A percentile compares a stretch with the other conserved stretches of the same genome.
Conservation (phyloP, 1,284 basidiomycete species). For the Sporisorium graminicola region DNA sequence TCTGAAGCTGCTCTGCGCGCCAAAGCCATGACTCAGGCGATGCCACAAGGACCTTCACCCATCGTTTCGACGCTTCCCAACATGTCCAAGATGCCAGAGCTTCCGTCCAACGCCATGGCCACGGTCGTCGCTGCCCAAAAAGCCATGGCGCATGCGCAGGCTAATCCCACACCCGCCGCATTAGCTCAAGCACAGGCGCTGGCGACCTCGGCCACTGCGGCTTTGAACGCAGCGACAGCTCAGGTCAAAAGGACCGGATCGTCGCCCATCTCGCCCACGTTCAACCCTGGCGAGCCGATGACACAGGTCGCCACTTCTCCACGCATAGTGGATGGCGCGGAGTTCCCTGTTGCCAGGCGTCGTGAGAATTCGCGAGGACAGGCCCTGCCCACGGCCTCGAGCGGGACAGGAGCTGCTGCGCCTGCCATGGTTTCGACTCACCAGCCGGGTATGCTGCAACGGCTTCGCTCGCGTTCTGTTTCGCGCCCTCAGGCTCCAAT, state of each 20-base stretch:
- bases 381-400: slow-evolving; percentile 13
- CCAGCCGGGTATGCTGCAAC: slow-evolving; percentile 31
- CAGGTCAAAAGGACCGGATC: slow-evolving; percentile 25
- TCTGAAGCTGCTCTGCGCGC: slow-evolving; percentile 47
- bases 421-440: slow-evolving; percentile 17
- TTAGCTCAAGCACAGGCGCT: slow-evolving; percentile 48
- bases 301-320: slow-evolving; percentile 22
- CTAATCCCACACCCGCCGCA: slow-evolving; percentile 33
- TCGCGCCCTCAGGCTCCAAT: slow-evolving; percentile 32
- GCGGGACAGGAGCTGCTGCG: neutral
- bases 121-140: slow-evolving; percentile 45
- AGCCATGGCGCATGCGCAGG: slow-evolving; percentile 44
- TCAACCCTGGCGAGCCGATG: slow-evolving; percentile 23
- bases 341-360: slow-evolving; percentile 18
- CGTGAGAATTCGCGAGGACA: slow-evolving; percentile 20
- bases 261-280: slow-evolving; percentile 30
- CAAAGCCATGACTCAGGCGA: slow-evolving; percentile 39
- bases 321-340: slow-evolving; percentile 11
- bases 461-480: slow-evolving; percentile 29
- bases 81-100: slow-evolving; percentile 29
- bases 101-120: slow-evolving; percentile 41
- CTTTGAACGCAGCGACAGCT: slow-evolving; percentile 40
- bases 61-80: slow-evolving; percentile 20
- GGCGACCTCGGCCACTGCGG: slow-evolving; percentile 42
- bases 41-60: slow-evolving; percentile 21